Conservation (phyloP, 2,329 filamentous ascomycete species). For the Pezicula carpinea region DNA sequence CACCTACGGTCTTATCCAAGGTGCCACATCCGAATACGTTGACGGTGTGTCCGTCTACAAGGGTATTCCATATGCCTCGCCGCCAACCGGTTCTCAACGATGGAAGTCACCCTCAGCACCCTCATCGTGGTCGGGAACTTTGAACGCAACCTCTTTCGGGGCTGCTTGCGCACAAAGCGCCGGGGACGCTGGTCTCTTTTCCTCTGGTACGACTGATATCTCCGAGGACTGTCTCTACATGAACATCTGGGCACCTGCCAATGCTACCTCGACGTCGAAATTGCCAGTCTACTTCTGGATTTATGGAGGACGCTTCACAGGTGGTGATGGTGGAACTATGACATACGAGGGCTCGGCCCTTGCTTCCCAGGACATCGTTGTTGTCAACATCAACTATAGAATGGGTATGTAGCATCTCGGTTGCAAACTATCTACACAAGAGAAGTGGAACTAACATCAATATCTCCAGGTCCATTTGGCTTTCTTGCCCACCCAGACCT, state of each 20-base stretch:
- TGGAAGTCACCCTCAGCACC: slow-evolving; percentile 14
- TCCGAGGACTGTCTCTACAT: slow-evolving; percentile 34
- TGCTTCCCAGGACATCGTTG: slow-evolving; percentile 34
- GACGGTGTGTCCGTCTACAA: slow-evolving; percentile 21
- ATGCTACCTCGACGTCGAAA: slow-evolving; percentile 15
- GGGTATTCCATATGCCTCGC: slow-evolving; percentile 22
- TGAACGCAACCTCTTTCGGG: slow-evolving; percentile 12
- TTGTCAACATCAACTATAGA: slow-evolving; percentile 40
- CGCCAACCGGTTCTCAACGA: slow-evolving; percentile 13
- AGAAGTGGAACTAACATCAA: no score
- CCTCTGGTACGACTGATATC: slow-evolving; percentile 15
- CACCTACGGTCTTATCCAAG: slow-evolving; percentile 1
- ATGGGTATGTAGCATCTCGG: slow-evolving; percentile 17
- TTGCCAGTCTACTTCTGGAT: slow-evolving; percentile 39
- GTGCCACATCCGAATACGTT: slow-evolving; percentile 18
- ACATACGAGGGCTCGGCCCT: slow-evolving; percentile 37
- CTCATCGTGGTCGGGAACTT: slow-evolving; percentile 7
- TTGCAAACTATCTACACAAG: no score
- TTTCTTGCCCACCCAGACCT: slow-evolving; percentile 25
- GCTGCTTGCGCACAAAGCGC: slow-evolving; percentile 23
- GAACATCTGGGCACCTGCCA: slow-evolving; percentile 22
- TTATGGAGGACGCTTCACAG: slow-evolving; percentile 33
- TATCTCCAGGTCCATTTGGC: not conserved
- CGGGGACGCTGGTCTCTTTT: slow-evolving; percentile 12
- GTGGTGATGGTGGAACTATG: slow-evolving; percentile 16